Conservation (phyloP, 2,329 filamentous ascomycete genomes). For the Penicillium sp. region DNA sequence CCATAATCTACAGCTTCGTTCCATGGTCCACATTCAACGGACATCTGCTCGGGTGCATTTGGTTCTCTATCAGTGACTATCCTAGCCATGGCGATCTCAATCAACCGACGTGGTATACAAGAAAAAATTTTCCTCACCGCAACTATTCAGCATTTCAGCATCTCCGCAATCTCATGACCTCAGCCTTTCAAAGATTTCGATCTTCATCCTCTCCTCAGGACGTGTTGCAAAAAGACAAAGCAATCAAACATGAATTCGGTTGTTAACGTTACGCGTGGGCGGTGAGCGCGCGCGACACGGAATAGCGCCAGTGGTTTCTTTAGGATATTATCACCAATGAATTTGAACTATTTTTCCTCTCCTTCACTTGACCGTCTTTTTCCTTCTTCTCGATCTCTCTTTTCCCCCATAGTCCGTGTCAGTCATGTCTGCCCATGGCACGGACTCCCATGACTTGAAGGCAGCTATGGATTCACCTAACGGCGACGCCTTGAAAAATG, state of each 20-base stretch:
- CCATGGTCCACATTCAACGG: too few species aligned
- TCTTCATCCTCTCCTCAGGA: too few species aligned
- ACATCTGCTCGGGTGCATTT: too few species aligned
- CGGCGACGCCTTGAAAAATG: conserved; percentile 24
- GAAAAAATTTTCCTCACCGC: background rate
- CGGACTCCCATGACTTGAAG: conserved; percentile 42
- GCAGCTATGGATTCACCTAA: conserved; percentile 35
- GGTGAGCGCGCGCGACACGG: conserved; percentile 18
- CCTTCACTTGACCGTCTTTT: conserved; percentile 3
- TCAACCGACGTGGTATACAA: background rate
- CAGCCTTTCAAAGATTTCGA: too few species aligned
- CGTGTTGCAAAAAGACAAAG: too few species aligned
- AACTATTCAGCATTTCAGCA: background rate
- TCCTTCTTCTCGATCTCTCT: background rate
- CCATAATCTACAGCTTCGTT: too few species aligned
- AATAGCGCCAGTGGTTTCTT: background rate
- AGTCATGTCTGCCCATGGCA: conserved; percentile 45
- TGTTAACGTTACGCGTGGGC: conserved; percentile 3
- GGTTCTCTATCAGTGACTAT: too few species aligned
- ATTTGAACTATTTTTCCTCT: background rate
- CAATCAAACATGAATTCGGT: background rate
- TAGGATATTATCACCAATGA: conserved; percentile 1
- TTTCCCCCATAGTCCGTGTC: conserved; percentile 25
- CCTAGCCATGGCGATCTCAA: too few species aligned
- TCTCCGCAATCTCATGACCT: too few species aligned